Percentiles rank a stretch among this genome's conserved stretches.
phyloP scores from a whole-genome alignment of 148 eudicot species.

The Pouteria glomerata region DNA sequence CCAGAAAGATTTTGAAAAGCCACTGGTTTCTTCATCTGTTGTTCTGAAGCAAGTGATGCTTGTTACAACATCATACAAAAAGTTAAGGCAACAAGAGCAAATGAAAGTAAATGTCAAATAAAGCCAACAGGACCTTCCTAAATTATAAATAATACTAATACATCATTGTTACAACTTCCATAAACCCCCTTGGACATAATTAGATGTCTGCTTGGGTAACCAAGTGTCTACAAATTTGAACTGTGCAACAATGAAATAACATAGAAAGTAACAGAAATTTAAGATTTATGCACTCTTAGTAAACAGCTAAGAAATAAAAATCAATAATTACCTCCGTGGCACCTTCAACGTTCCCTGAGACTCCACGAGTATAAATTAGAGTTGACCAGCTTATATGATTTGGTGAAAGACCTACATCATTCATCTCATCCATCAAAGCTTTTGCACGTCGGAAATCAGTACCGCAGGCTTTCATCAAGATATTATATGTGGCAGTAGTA shows the following conservation, averaged over 20 bases:
- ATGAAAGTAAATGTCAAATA: neutral
- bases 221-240: neutral
- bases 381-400: conserved; percentile 92
- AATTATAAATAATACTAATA: neutral
- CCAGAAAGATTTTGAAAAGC: too few species aligned
- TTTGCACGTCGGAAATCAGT: conserved; percentile 71
- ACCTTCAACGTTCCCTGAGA: conserved; percentile 56
- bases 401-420: conserved; percentile 56
- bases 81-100: neutral
- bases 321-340: conserved; percentile 58
- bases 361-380: conserved; percentile 67
- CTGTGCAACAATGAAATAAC: neutral
- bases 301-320: too few species aligned
- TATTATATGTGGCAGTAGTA: conserved; percentile 76
- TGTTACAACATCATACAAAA: neutral
- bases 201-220: neutral
- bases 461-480: conserved; percentile 91
- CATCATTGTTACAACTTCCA: neutral
- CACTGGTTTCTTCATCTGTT: too few species aligned
- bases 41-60: neutral
- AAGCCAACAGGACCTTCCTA: neutral
- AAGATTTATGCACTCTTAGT: neutral
- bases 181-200: neutral
- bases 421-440: conserved; percentile 82
- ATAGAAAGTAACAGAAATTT: neutral